These are phyloP conservation scores for Cercospora sp. DNA, from an alignment of 2,329 filamentous ascomycete genomes.

Conservation along the genomic window DNA sequence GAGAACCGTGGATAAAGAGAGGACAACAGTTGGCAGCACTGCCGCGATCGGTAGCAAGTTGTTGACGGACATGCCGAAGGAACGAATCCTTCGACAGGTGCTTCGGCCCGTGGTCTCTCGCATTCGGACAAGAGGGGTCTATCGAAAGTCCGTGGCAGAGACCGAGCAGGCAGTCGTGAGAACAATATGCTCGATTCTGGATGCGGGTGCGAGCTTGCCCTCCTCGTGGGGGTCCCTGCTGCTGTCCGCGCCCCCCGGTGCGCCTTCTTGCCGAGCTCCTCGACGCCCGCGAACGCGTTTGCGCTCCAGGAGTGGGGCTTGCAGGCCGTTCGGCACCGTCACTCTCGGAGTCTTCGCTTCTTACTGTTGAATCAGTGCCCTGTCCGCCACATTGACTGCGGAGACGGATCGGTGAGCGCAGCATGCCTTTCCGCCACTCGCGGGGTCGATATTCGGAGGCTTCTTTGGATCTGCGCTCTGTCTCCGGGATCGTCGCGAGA, in stretches of 20 bases:
- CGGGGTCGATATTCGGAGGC: slow-evolving; percentile 7
- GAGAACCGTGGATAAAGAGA: not conserved
- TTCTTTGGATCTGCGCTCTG: not conserved
- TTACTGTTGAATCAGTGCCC: not conserved
- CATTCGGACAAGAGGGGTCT: not conserved
- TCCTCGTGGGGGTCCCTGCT: not conserved
- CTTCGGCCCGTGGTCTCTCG: not conserved
- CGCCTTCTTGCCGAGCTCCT: not conserved
- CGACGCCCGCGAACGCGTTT: not conserved
- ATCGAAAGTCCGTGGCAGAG: not conserved
- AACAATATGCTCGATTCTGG: not conserved
- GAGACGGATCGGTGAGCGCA: not conserved
- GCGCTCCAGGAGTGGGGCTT: not conserved
- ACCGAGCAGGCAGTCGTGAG: not conserved
- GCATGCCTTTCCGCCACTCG: not conserved
- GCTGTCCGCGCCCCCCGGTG: not conserved
- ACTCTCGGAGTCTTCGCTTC: not conserved
- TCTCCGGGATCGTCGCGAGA: slow-evolving; percentile 7
- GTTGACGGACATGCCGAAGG: not conserved
- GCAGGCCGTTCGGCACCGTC: not conserved
- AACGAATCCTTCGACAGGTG: not conserved
- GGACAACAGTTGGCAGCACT: not conserved
- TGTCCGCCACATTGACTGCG: not conserved
- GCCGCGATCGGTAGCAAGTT: not conserved
- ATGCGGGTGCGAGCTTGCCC: not conserved